Conservation (phyloP, 176 grass and related monocot genomes). For the Poa pratensis region DNA sequence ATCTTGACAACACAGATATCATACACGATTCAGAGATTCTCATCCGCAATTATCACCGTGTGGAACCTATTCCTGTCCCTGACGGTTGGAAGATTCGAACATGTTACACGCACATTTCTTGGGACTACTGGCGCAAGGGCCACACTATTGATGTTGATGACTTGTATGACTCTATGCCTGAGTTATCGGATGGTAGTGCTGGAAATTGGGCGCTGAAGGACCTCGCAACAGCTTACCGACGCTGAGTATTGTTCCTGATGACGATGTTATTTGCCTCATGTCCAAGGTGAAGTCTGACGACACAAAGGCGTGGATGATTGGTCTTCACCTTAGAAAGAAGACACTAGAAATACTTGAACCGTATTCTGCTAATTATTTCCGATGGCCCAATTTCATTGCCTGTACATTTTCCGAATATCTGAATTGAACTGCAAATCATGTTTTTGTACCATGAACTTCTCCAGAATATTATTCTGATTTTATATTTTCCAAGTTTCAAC, state of each 20-base stretch:
- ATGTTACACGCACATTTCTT: background rate
- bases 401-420: background rate
- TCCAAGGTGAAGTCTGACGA: background rate
- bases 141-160: background rate
- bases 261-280: background rate
- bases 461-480: background rate
- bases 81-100: conserved; percentile 8
- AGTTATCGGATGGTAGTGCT: background rate
- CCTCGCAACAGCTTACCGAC: background rate
- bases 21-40: background rate
- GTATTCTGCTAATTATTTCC: background rate
- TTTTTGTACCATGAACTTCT: background rate
- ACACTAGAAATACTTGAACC: background rate
- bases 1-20: background rate
- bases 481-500: background rate
- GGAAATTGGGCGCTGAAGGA: background rate
- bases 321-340: background rate
- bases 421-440: background rate
- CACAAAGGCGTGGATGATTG: background rate
- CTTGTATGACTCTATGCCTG: background rate
- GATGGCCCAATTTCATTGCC: background rate
- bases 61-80: background rate
- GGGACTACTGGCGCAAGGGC: background rate
- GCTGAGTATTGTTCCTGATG: background rate
- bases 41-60: background rate